phyloP scores from a whole-genome alignment of 306 rosid species.

The Fagus crenata region DNA sequence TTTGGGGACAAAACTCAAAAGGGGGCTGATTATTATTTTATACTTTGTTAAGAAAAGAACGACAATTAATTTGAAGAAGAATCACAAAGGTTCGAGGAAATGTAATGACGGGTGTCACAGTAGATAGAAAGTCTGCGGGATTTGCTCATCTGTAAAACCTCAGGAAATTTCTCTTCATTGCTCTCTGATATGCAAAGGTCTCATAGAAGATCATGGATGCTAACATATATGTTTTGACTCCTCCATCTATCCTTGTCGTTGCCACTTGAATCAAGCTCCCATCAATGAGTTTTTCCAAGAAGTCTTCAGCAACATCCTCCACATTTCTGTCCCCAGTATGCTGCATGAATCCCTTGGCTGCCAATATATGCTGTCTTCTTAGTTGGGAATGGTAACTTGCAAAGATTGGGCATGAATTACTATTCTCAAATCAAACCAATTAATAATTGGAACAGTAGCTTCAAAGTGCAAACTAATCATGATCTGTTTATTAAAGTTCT shows the following conservation, averaged over 20 bases:
- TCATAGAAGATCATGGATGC: slow-evolving; percentile 14
- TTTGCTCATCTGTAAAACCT: not conserved
- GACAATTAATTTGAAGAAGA: not conserved
- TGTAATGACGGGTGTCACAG: no score
- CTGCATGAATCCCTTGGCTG: no score
- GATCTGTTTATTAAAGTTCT: no score
- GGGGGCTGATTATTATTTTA: no score
- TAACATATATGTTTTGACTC: not conserved
- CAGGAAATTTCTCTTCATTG: not conserved
- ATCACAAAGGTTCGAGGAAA: not conserved
- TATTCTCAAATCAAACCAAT: no score
- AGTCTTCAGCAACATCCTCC: slow-evolving; percentile 8
- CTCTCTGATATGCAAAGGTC: not conserved
- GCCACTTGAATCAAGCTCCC: slow-evolving; percentile 9
- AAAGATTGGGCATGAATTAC: no score
- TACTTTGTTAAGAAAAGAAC: not conserved
- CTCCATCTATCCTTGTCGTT: not conserved
- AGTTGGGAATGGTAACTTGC: no score
- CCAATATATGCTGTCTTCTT: no score
- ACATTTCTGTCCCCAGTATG: no score
- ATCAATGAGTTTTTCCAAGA: not conserved
- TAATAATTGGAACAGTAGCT: no score
- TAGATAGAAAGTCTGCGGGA: not conserved
- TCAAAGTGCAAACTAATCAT: no score
- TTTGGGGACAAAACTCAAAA: no score